phyloP scores from a whole-genome alignment of 2,329 filamentous ascomycete genomes.

The Fusarium pseudoanthophilum region DNA sequence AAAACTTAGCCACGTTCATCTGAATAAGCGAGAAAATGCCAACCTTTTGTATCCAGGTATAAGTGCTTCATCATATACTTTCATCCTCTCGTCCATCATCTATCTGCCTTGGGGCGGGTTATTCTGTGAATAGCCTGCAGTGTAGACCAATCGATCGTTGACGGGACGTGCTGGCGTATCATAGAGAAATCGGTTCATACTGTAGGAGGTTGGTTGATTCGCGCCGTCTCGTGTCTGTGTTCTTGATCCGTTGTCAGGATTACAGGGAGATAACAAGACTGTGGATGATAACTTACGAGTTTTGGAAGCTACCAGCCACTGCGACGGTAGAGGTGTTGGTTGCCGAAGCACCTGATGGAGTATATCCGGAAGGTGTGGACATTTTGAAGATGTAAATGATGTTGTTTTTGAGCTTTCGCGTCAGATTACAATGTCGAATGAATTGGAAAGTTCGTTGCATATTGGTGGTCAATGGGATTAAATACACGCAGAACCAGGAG shows the following conservation, averaged over 20 bases:
- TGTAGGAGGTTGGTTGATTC: background rate
- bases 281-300: background rate
- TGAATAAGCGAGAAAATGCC: background rate
- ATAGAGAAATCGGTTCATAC: background rate
- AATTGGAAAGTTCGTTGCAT: background rate
- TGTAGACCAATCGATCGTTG: background rate
- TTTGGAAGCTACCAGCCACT: background rate
- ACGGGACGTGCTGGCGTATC: background rate
- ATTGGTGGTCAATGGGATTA: background rate
- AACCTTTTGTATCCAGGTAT: background rate
- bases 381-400: background rate
- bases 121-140: background rate
- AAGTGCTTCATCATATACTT: background rate
- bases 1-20: background rate
- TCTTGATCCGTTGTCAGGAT: background rate
- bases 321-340: background rate
- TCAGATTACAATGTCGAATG: background rate
- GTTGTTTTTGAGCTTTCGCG: background rate
- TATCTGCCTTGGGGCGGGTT: background rate
- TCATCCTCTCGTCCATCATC: rapidly evolving
- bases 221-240: background rate
- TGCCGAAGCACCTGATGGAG: background rate
- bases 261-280: rapidly evolving
- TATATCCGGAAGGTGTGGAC: background rate
- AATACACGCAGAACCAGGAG: background rate